Conservation (phyloP, 331 rosid species). For the Saraca asoca region DNA sequence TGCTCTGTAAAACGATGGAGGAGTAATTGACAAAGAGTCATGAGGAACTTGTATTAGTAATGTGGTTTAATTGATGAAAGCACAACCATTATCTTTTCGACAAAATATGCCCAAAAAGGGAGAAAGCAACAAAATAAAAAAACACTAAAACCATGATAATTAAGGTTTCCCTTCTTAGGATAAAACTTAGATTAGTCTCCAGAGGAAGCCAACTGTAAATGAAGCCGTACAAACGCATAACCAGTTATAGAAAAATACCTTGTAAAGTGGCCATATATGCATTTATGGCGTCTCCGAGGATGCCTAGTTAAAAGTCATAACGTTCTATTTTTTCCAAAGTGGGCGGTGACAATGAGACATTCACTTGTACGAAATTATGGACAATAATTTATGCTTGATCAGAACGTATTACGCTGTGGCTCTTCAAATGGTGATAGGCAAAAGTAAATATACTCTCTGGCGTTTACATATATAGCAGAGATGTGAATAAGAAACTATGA, state of each 20-base stretch:
- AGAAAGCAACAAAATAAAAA: slow-evolving; percentile 19
- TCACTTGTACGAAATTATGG: slow-evolving; percentile 31
- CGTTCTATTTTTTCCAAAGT: slow-evolving; percentile 20
- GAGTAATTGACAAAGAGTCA: slow-evolving; percentile 25
- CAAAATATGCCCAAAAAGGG: slow-evolving; percentile 27
- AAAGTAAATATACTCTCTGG: no score
- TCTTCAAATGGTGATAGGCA: slow-evolving; percentile 1
- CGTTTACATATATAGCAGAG: not conserved
- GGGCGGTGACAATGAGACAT: slow-evolving; percentile 25
- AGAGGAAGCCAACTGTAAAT: not conserved
- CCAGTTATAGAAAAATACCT: no score
- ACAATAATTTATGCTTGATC: slow-evolving; percentile 1
- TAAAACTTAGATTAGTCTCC: not conserved
- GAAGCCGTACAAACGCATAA: no score
- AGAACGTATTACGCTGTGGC: slow-evolving; percentile 1
- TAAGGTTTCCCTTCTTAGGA: no score
- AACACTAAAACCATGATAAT: no score
- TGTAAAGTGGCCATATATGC: not conserved
- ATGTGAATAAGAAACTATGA: slow-evolving; percentile 7
- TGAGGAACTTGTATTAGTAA: not conserved
- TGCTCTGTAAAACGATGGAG: slow-evolving; percentile 15
- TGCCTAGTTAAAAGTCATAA: slow-evolving; percentile 1
- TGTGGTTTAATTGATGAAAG: slow-evolving; percentile 25
- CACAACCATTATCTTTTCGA: slow-evolving; percentile 29
- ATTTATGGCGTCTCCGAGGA: slow-evolving; percentile 18